Evolutionary conservation across 192 early-diverging fungal species (phyloP).

Genomic region (Thamnidium elegans): DNA sequence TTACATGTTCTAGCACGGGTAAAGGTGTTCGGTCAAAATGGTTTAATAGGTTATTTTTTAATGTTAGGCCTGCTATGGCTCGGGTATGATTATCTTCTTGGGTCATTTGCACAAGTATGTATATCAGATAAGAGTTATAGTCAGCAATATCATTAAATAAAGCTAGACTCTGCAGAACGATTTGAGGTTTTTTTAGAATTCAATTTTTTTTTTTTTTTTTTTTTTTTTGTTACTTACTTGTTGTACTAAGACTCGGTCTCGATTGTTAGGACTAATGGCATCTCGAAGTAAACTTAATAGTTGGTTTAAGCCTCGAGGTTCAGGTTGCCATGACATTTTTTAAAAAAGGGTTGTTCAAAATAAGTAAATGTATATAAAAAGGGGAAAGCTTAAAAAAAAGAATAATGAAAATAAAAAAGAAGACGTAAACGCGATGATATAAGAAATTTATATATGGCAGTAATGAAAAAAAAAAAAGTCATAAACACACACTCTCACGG

Average conservation of each 20-base stretch:
- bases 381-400: too few species aligned
- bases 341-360: too few species aligned
- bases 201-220: too few species aligned
- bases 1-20: slow-evolving; percentile 37
- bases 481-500: too few species aligned
- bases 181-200: neutral
- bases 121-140: slow-evolving; percentile 88
- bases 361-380: too few species aligned
- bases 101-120: slow-evolving; percentile 74
- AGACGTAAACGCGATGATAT: slow-evolving; percentile 7
- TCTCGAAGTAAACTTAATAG: slow-evolving; percentile 67
- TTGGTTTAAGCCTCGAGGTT: slow-evolving; percentile 66
- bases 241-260: slow-evolving; percentile 64
- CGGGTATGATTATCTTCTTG: slow-evolving; percentile 66
- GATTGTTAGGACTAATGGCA: slow-evolving; percentile 65
- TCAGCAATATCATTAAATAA: slow-evolving; percentile 78
- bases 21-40: slow-evolving; percentile 50
- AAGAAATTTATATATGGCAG: too few species aligned
- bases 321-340: slow-evolving; percentile 61
- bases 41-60: slow-evolving; percentile 74
- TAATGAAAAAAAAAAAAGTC: too few species aligned
- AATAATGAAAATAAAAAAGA: neutral
- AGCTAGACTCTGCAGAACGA: slow-evolving; percentile 63
- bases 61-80: slow-evolving; percentile 79
- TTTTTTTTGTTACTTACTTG: slow-evolving; percentile 47